Evolutionary conservation across 495 filamentous ascomycete genomes (phyloP).

Genomic region (Neurospora sp.): DNA sequence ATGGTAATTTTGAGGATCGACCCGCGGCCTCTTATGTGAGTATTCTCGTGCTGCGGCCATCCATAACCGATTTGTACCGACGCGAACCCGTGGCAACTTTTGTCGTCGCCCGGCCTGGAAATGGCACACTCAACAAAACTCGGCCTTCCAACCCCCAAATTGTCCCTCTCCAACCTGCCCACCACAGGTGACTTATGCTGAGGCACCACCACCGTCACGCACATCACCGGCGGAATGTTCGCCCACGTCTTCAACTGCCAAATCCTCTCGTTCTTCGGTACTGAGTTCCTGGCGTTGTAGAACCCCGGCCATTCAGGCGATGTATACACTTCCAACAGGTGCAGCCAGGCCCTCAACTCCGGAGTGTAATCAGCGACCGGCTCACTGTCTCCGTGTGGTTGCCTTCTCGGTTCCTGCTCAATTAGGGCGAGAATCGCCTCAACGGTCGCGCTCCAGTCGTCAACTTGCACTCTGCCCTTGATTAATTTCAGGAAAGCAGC

Average conservation of each 20-base stretch:
- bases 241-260: slow-evolving; percentile 10
- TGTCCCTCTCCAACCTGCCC: slow-evolving; percentile 7
- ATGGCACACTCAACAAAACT: slow-evolving; percentile 8
- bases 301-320: not conserved
- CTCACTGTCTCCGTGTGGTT: not conserved
- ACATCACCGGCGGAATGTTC: slow-evolving; percentile 25
- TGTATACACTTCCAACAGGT: not conserved
- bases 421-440: not conserved
- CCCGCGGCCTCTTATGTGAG: slow-evolving; percentile 11
- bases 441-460: not conserved
- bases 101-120: not conserved
- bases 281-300: not conserved
- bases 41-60: not conserved
- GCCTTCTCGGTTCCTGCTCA: not conserved
- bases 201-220: slow-evolving; percentile 28
- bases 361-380: not conserved
- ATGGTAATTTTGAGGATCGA: slow-evolving; percentile 20
- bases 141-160: slow-evolving; percentile 6
- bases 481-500: not conserved
- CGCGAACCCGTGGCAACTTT: slow-evolving; percentile 10
- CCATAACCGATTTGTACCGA: slow-evolving; percentile 28
- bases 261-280: not conserved
- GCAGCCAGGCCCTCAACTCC: not conserved
- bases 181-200: slow-evolving; percentile 11
- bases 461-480: not conserved